Base-by-base conservation (phyloP, 805 yeast species). In the Ogataea populi-albae region DNA sequence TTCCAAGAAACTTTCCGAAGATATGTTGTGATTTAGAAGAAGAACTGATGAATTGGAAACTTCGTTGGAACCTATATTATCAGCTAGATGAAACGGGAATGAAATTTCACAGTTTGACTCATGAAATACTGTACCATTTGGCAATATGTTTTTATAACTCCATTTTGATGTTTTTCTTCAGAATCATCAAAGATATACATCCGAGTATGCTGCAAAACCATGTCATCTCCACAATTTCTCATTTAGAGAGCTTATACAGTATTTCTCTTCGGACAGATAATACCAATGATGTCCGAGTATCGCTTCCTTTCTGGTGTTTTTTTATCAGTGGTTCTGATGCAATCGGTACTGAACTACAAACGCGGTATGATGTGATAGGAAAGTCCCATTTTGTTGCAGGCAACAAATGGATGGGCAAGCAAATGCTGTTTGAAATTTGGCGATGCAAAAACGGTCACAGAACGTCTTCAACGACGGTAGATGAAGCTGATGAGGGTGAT, bases 1-100 rank as follows among this genome's bases (percentile, higher is more conserved):
- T 61, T 28, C 80, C 81, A 0, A 56, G 80, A 26, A 75, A 75
- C 45, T 76, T 73, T 49, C 79, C 80, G 4, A 63, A 65, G 35
- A 59, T 74, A 3, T 75, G 80, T 45, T 74, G 79, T 34, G 79
- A 75, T 34, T 47, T 69, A 3, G 79, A 75, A 41, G 79, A 75
- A 37, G 68, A 64, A 23, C 51, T 76, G 15, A 38, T 66, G 29
- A 62, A 55, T 32, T 76, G 80, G 80, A 60, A 56, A 29, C 49
- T 65, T 12, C 67, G 64, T 15, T 73, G 78, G 79, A 52, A 55
- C 24, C 49, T 73, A 12, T 61, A 64, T 45, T 40, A 51, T 7
- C 48, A 50, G 23, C 39, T 47, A 3, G 12, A 27, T 10, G 21
- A 35, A 14, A 40, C 23, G 3, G 52, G 38, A 4, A 34, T 55